These are phyloP conservation scores for Prunus dulcis DNA, from an alignment of 306 rosid genomes.

Conservation along the genomic window DNA sequence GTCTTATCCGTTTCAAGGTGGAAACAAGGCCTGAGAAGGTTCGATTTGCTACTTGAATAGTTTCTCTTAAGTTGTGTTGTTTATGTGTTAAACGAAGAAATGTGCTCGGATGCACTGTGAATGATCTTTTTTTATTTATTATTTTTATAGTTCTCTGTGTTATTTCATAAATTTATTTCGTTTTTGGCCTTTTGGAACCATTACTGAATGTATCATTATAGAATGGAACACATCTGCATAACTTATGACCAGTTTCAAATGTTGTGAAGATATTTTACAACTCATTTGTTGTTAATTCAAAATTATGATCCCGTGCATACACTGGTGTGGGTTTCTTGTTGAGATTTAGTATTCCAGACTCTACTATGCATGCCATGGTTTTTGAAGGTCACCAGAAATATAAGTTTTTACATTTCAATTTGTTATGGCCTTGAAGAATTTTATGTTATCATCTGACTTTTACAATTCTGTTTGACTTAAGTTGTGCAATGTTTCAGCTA, in stretches of 20 bases:
- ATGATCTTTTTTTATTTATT: neutral
- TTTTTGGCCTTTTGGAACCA: neutral
- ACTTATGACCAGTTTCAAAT: neutral
- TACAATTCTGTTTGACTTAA: constrained; percentile 18
- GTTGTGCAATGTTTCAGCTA: constrained; percentile 58
- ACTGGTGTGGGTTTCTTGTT: constrained; percentile 2
- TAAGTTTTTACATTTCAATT: neutral
- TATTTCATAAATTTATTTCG: neutral
- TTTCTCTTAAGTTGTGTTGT: constrained; percentile 5
- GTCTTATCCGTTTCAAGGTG: constrained; percentile 85
- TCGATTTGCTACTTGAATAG: constrained; percentile 18
- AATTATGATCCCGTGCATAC: neutral
- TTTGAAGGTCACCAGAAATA: neutral
- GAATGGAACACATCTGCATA: neutral
- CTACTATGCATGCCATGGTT: neutral
- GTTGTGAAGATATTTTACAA: neutral
- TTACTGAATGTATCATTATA: neutral
- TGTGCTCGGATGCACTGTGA: neutral
- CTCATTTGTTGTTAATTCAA: neutral
- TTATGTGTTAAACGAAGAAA: neutral
- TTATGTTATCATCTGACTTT: neutral
- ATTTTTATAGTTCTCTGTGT: neutral
- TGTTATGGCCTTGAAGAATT: neutral
- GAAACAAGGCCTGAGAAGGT: constrained; percentile 98
- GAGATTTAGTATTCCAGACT: neutral